phyloP scores from a whole-genome alignment of 345 rosid species.

The Lenwebbia sp. region DNA sequence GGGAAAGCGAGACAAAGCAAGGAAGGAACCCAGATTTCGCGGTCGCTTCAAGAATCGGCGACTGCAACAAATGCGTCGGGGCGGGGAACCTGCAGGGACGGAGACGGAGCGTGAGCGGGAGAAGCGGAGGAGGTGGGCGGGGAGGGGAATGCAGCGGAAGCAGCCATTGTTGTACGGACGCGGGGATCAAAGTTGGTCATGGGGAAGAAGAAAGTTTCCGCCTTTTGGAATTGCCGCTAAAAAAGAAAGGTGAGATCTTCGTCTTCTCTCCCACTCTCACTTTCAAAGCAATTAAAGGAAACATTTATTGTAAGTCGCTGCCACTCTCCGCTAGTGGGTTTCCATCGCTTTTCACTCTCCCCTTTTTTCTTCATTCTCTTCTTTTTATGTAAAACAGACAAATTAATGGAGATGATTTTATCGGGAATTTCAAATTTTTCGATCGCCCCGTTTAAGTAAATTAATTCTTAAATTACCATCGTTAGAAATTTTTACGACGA shows the following conservation, averaged over 20 bases:
- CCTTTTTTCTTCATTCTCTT: fast-evolving
- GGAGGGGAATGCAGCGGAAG: neutral
- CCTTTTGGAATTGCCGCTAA: neutral
- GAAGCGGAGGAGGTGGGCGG: neutral
- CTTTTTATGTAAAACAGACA: neutral
- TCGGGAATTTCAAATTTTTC: neutral
- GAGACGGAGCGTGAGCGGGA: neutral
- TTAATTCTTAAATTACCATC: too few species aligned
- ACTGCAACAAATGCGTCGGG: neutral
- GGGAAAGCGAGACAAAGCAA: neutral
- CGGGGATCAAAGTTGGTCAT: neutral
- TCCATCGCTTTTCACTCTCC: neutral
- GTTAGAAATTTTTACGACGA: too few species aligned
- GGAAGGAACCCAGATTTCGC: neutral
- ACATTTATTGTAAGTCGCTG: neutral
- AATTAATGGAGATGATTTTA: neutral
- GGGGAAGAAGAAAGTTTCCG: neutral
- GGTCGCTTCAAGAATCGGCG: neutral
- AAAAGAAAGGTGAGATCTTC: neutral
- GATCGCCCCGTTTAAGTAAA: too few species aligned
- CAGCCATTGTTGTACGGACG: neutral
- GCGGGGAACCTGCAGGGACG: neutral
- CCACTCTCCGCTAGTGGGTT: neutral
- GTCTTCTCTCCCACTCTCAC: neutral
- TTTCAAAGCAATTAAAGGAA: neutral